phyloP scores from a whole-genome alignment of 805 yeast species.

The Cyberlindnera euphorbiiphila region DNA sequence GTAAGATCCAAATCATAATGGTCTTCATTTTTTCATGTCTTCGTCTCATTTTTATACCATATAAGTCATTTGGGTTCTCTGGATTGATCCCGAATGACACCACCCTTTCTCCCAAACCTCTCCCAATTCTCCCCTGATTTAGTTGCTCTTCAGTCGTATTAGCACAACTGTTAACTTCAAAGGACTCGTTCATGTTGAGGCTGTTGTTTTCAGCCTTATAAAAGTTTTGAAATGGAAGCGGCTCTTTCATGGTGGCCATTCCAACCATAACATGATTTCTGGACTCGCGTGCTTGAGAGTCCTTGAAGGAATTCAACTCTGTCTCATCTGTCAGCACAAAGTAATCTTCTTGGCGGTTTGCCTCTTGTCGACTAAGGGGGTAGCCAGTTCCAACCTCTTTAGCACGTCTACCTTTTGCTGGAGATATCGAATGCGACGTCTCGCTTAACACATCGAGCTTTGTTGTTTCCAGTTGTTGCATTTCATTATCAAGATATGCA shows the following conservation, averaged over 20 bases:
- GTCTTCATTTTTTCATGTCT: constrained; percentile 5
- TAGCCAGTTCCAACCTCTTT: too few relatives aligned
- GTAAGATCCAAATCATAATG: constrained; percentile 21
- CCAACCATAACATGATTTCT: neutral
- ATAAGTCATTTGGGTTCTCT: neutral
- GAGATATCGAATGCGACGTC: neutral
- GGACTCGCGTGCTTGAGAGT: too few relatives aligned
- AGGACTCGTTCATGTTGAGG: constrained; percentile 8
- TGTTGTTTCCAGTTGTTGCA: too few relatives aligned
- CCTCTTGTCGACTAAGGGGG: too few relatives aligned
- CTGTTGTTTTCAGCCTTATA: constrained; percentile 18
- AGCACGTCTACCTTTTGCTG: too few relatives aligned
- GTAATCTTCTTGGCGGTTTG: too few relatives aligned
- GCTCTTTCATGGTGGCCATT: neutral
- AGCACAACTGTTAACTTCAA: constrained; percentile 1
- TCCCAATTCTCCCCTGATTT: too few relatives aligned
- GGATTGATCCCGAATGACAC: constrained; percentile 1
- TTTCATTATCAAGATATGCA: too few relatives aligned
- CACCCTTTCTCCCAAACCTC: too few relatives aligned
- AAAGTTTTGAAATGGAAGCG: constrained; percentile 2
- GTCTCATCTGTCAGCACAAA: constrained; percentile 4
- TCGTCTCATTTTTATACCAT: neutral
- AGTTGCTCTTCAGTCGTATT: neutral
- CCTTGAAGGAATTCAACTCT: constrained; percentile 3
- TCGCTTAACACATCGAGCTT: neutral